These are phyloP conservation scores for Sophora flavescens DNA, from an alignment of 306 rosid genomes.

Conservation along the genomic window DNA sequence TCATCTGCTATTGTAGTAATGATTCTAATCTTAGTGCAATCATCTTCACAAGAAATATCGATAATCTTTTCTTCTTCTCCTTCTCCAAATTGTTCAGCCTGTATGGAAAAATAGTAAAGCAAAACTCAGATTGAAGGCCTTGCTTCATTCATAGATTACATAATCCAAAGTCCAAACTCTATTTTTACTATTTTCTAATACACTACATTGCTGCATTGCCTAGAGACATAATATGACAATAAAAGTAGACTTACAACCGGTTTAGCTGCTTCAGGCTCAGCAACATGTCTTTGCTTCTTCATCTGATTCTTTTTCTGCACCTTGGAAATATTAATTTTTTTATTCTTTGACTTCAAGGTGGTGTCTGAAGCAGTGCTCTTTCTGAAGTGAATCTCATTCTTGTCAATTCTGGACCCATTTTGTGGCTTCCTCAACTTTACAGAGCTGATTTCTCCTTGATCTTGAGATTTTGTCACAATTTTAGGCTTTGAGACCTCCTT, in stretches of 20 bases:
- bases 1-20: conserved; percentile 43
- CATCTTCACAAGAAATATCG: conserved; percentile 49
- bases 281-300: too few species aligned
- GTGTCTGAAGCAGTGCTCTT: too few species aligned
- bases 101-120: conserved; percentile 47
- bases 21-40: conserved; percentile 44
- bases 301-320: too few species aligned
- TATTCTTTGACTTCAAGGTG: too few species aligned
- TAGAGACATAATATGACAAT: neutral
- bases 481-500: too few species aligned
- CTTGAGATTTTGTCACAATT: conserved; percentile 58
- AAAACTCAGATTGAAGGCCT: conserved; percentile 40
- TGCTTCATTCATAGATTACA: conserved; percentile 28
- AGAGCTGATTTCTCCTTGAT: conserved; percentile 55
- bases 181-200: neutral
- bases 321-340: too few species aligned
- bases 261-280: too few species aligned
- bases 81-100: conserved; percentile 57
- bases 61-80: too few species aligned
- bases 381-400: too few species aligned
- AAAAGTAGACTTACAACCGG: too few species aligned
- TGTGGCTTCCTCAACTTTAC: conserved; percentile 59
- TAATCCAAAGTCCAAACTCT: conserved; percentile 17
- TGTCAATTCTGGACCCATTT: too few species aligned
- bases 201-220: neutral